A percentile compares a stretch with the other conserved stretches of the same genome.
Conservation (phyloP, 2,329 filamentous ascomycete genomes). For the Botrytis fabae region DNA sequence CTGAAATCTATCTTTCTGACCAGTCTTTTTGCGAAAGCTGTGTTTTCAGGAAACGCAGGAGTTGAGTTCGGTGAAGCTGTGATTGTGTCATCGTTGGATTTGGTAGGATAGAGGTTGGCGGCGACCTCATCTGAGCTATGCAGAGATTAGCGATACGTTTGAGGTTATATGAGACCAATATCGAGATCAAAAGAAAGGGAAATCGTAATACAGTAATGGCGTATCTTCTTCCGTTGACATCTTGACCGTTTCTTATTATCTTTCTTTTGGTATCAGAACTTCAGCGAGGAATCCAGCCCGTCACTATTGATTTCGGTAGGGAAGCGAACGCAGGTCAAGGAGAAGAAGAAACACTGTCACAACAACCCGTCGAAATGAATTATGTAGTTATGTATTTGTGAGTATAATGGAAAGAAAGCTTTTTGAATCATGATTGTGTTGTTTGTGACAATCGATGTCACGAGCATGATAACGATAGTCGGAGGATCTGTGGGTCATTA, state of each 20-base stretch:
- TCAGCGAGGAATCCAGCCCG: background rate
- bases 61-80: background rate
- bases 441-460: background rate
- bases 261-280: background rate
- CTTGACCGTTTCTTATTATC: background rate
- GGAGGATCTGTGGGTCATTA: background rate
- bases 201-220: background rate
- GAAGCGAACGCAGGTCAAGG: background rate
- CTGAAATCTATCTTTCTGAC: slow-evolving; percentile 55
- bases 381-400: background rate
- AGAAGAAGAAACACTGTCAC: background rate
- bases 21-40: slow-evolving; percentile 32
- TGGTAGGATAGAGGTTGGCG: background rate
- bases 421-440: background rate
- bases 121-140: background rate
- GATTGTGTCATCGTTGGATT: background rate
- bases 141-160: background rate
- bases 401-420: background rate
- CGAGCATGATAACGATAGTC: background rate
- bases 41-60: background rate
- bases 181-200: no score
- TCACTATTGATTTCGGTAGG: background rate
- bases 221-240: slow-evolving; percentile 1
- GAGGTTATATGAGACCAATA: fast-evolving
- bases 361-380: background rate